phyloP scores from a whole-genome alignment of 345 rosid genomes.

The Syzygium aqueum region DNA sequence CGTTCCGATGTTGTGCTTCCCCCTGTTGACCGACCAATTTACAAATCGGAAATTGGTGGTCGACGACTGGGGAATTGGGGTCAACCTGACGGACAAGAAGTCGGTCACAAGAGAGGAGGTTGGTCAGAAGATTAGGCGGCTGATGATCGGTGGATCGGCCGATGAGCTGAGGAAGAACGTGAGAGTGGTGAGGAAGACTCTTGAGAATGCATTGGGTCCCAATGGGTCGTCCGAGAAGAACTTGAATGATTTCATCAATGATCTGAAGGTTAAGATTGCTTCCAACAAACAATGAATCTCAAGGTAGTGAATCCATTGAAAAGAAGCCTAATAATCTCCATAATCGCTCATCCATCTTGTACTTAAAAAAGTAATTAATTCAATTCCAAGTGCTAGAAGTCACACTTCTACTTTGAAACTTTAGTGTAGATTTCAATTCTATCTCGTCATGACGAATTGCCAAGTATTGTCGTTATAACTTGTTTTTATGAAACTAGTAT shows the following conservation, averaged over 20 bases:
- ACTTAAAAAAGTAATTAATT: background rate
- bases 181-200: slow-evolving; percentile 2
- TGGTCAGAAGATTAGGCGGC: slow-evolving; percentile 7
- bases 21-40: slow-evolving; percentile 72
- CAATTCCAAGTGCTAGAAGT: background rate
- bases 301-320: background rate
- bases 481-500: background rate
- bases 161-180: background rate
- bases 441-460: background rate
- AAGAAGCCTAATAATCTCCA: background rate
- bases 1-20: slow-evolving; percentile 61
- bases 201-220: slow-evolving; percentile 8
- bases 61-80: slow-evolving; percentile 78
- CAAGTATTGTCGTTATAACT: background rate
- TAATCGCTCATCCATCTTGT: background rate
- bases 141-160: slow-evolving; percentile 13
- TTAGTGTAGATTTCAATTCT: background rate
- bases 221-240: slow-evolving; percentile 21
- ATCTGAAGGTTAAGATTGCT: background rate
- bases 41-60: slow-evolving; percentile 77
- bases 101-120: slow-evolving; percentile 21
- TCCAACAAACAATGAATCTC: background rate
- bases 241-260: slow-evolving; percentile 8
- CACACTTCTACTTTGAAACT: background rate
- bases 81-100: slow-evolving; percentile 36